Evolutionary conservation across 208 protist species (phyloP), one percentile per base, ranked within the genome.

Genomic region (Acanthamoeba royreba): DNA sequence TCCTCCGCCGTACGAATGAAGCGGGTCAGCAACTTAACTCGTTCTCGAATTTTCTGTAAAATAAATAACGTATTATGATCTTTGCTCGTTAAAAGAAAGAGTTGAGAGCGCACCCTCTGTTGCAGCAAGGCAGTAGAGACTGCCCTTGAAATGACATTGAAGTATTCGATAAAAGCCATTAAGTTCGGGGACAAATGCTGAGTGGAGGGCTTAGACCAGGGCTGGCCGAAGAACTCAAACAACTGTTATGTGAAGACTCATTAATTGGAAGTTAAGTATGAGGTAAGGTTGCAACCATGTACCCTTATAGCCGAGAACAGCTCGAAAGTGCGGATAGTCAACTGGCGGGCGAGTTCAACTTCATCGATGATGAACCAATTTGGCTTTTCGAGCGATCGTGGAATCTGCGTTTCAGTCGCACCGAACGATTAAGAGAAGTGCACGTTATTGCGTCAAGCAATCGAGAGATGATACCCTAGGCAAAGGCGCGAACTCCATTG

Each of bases 1-100:
- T 92, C 86, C 58, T 92, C 86, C 28, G 86, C 86, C 40, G 46
- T 92, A 19, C 55, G 52, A 43, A 92, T 92, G 38, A 92, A 92
- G 0, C 58, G 49, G 19, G 40, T 77, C 40, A 92, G 46, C 42
- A 93, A 33, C 47, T 93, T 87, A 7, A 87, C 66, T 46, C 90
- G 90, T 22, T 93, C 90, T 58, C 90, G 22, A 13, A 83, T 93
- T 93, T 87, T 93, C 66, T 93, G 53, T 45, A n/a, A n/a, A n/a
- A n/a, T n/a, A n/a, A n/a, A n/a, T n/a, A n/a, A n/a, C n/a, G n/a
- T n/a, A n/a, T 31, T 83, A 40, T 83, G n/a, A 83, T 83, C 31
- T 58, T 25, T 1, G 40, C 19, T n/a, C 53, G 66, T 19, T 13
- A 58, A 46, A 13, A 13, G 8, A 92, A 90, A 17, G 42, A 58